phyloP scores from a whole-genome alignment of 2,329 filamentous ascomycete genomes.

The Byssoonygena ceratinophila region DNA sequence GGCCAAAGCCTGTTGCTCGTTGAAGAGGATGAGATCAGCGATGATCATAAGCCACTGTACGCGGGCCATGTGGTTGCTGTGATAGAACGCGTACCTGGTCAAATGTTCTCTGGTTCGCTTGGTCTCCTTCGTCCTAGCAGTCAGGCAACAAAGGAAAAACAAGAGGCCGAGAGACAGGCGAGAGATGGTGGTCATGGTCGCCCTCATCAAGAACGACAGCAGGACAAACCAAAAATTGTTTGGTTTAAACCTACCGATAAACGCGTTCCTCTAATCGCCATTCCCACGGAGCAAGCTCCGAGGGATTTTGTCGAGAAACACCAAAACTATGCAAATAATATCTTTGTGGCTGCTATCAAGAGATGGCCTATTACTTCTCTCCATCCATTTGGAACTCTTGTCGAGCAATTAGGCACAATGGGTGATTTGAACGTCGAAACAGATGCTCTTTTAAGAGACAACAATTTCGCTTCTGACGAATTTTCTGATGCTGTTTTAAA shows the following conservation, averaged over 20 bases:
- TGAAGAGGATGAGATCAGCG: constrained; percentile 96
- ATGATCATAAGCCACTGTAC: constrained; percentile 94
- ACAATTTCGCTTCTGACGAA: constrained; percentile 96
- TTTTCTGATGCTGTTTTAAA: constrained; percentile 94
- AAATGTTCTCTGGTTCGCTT: constrained; percentile 97
- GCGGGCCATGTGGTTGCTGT: constrained; percentile 96
- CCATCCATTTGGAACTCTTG: constrained; percentile 93
- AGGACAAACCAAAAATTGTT: constrained; percentile 98
- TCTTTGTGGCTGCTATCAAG: constrained; percentile 98
- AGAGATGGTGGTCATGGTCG: constrained; percentile 67
- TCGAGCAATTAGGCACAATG: constrained; percentile 95
- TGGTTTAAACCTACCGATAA: constrained; percentile 99
- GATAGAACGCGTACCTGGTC: constrained; percentile 88
- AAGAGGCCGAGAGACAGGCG: constrained; percentile 88
- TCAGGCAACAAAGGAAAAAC: constrained; percentile 98
- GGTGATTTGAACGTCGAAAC: constrained; percentile 96
- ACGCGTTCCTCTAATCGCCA: constrained; percentile 93
- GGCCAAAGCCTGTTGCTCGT: constrained; percentile 93
- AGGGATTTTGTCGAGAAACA: constrained; percentile 98
- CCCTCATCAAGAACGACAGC: constrained; percentile 68
- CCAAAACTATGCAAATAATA: constrained; percentile 91
- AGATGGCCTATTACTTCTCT: constrained; percentile 99
- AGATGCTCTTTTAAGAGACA: constrained; percentile 89
- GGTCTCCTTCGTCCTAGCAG: constrained; percentile 90
- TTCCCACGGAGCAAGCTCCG: constrained; percentile 94